These are phyloP conservation scores for Sarocladium kiliense DNA, from an alignment of 2,329 filamentous ascomycete species.

Conservation along the genomic window DNA sequence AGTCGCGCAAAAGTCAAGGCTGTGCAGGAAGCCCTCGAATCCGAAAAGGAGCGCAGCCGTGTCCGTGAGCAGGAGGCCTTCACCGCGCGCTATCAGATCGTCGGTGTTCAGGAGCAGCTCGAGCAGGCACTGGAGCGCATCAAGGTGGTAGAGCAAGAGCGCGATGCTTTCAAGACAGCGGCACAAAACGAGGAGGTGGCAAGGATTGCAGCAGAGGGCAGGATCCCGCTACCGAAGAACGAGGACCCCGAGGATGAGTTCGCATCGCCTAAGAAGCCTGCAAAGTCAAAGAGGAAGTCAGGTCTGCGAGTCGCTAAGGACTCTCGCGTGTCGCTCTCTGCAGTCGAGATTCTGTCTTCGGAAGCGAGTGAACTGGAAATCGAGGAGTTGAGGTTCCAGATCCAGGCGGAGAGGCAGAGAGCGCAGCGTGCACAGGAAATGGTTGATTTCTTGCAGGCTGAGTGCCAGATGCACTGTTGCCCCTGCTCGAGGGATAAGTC, in stretches of 20 bases:
- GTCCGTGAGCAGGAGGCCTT: constrained; percentile 66
- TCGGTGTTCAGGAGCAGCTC: constrained; percentile 62
- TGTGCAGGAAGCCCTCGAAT: constrained; percentile 53
- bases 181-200: constrained; percentile 70
- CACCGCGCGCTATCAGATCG: constrained; percentile 59
- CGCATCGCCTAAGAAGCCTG: constrained; percentile 51
- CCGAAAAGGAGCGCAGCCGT: constrained; percentile 57
- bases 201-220: constrained; percentile 66
- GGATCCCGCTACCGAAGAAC: constrained; percentile 55
- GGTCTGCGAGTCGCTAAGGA: constrained; percentile 16
- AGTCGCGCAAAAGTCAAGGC: constrained; percentile 49
- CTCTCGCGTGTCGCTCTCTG: constrained; percentile 40
- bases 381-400: constrained; percentile 47
- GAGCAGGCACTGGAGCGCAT: constrained; percentile 58
- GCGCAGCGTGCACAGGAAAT: constrained; percentile 67
- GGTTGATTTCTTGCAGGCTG: constrained; percentile 70
- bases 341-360: constrained; percentile 48
- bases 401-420: constrained; percentile 56
- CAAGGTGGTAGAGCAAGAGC: constrained; percentile 65
- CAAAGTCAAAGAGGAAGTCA: constrained; percentile 10
- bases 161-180: constrained; percentile 66
- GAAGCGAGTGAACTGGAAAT: constrained; percentile 53
- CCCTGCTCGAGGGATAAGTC: constrained; percentile 43
- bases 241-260: constrained; percentile 57
- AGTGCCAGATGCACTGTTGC: constrained; percentile 66